Conservation (phyloP, 805 yeast genomes). For the Blastobotrys peoriensis region DNA sequence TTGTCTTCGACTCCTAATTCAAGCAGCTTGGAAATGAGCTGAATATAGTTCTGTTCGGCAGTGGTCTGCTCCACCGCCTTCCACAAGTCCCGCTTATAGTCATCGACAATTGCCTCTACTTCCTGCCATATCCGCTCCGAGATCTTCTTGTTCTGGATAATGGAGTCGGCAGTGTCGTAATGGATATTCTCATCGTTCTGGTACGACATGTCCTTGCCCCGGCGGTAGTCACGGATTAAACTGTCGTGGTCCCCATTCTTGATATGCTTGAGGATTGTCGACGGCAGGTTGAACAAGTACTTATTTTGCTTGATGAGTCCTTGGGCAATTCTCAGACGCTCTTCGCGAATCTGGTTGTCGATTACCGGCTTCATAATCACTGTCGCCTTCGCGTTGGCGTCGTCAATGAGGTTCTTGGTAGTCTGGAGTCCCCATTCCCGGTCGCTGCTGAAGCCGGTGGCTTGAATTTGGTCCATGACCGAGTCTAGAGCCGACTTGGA, state of each 20-base stretch:
- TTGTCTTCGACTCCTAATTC: slow-evolving; percentile 60
- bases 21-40: slow-evolving; percentile 44
- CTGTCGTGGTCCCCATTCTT: slow-evolving; percentile 50
- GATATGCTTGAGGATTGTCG: slow-evolving; percentile 38
- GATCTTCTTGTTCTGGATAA: slow-evolving; percentile 32
- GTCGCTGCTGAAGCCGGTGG: slow-evolving; percentile 29
- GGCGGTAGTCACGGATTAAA: slow-evolving; percentile 50
- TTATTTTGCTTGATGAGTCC: slow-evolving; percentile 47
- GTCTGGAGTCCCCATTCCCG: slow-evolving; percentile 31
- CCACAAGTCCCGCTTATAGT: slow-evolving; percentile 53
- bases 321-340: slow-evolving; percentile 44
- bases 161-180: slow-evolving; percentile 17
- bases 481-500: slow-evolving; percentile 59
- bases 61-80: slow-evolving; percentile 33
- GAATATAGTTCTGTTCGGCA: slow-evolving; percentile 31
- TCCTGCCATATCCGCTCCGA: slow-evolving; percentile 50
- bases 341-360: slow-evolving; percentile 43
- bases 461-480: slow-evolving; percentile 48
- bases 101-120: slow-evolving; percentile 47
- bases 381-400: slow-evolving; percentile 49
- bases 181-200: slow-evolving; percentile 21
- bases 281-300: slow-evolving; percentile 53
- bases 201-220: slow-evolving; percentile 36
- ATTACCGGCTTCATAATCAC: slow-evolving; percentile 54
- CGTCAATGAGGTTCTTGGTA: slow-evolving; percentile 35